Evolutionary conservation across 306 rosid species (phyloP).

Genomic region (Alnus rubra): DNA sequence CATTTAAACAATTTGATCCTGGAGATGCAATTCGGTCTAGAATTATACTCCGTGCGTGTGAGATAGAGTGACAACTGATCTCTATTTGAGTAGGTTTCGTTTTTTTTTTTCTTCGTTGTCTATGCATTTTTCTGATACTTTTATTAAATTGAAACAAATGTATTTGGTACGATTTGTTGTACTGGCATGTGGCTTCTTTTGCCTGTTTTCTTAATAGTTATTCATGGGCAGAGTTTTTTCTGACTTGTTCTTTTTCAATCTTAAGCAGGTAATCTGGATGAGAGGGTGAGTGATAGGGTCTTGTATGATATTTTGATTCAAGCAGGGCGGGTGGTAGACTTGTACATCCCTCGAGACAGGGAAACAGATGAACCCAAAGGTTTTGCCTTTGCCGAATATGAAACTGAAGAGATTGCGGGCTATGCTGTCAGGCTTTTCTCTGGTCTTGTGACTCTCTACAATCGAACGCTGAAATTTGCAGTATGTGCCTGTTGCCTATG

Average conservation of each 20-base stretch:
- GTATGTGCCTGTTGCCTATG: conserved; percentile 46
- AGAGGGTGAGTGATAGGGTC: conserved; percentile 84
- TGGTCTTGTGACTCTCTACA: conserved; percentile 79
- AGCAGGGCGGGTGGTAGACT: conserved; percentile 81
- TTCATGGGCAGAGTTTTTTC: neutral
- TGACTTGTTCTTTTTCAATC: conserved; percentile 8
- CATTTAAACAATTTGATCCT: neutral
- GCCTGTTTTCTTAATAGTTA: neutral
- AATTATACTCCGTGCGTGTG: neutral
- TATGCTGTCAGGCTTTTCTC: conserved; percentile 94
- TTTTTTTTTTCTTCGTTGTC: neutral
- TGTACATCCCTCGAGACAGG: conserved; percentile 86
- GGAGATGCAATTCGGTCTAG: neutral
- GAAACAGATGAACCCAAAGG: conserved; percentile 76
- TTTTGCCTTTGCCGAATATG: conserved; percentile 87
- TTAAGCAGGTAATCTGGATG: conserved; percentile 80
- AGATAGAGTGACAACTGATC: neutral
- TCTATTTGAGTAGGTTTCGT: neutral
- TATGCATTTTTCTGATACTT: neutral
- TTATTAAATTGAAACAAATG: neutral
- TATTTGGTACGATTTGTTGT: neutral
- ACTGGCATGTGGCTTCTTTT: neutral
- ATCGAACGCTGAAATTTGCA: conserved; percentile 82
- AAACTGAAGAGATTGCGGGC: conserved; percentile 75
- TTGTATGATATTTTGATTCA: conserved; percentile 83